These are phyloP conservation scores for Tephrocybe sp. DNA, from an alignment of 768 basidiomycete genomes.

Conservation along the genomic window DNA sequence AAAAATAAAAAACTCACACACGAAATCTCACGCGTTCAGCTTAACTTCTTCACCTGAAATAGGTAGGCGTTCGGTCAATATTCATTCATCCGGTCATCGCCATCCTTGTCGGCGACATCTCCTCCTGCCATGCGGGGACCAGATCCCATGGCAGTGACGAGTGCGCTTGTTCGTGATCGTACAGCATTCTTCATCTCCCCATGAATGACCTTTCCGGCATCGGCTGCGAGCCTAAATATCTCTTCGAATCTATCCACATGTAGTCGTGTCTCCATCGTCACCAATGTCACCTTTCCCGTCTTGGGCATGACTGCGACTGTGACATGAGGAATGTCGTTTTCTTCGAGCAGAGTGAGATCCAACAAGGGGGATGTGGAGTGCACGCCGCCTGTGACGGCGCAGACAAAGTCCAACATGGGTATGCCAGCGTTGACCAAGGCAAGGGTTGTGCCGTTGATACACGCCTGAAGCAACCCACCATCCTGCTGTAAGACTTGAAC, in stretches of 20 bases:
- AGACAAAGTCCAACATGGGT: slow-evolving; percentile 86
- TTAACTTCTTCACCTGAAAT: not conserved
- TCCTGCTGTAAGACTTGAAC: slow-evolving; percentile 93
- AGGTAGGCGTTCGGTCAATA: slow-evolving; percentile 17
- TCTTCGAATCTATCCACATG: slow-evolving; percentile 92
- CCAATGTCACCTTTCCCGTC: slow-evolving; percentile 80
- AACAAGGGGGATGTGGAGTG: slow-evolving; percentile 79
- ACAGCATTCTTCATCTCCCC: slow-evolving; percentile 80
- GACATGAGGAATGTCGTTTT: slow-evolving; percentile 83
- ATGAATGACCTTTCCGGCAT: slow-evolving; percentile 76
- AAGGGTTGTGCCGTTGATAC: slow-evolving; percentile 93
- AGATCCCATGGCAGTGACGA: slow-evolving; percentile 62
- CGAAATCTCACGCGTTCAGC: slow-evolving; percentile 9
- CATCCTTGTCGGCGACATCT: slow-evolving; percentile 28
- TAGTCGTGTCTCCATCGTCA: slow-evolving; percentile 92
- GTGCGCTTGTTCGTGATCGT: slow-evolving; percentile 52
- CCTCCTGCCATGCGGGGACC: slow-evolving; percentile 32
- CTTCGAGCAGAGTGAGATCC: slow-evolving; percentile 87
- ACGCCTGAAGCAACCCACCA: slow-evolving; percentile 85
- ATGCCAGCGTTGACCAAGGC: slow-evolving; percentile 90
- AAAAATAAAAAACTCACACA: not conserved
- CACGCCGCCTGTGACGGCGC: slow-evolving; percentile 85
- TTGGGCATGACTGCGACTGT: slow-evolving; percentile 90
- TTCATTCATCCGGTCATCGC: slow-evolving; percentile 38
- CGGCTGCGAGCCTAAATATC: slow-evolving; percentile 73